phyloP scores from a whole-genome alignment of 352 stramenopile genomes.

The Globisporangium heterothallicum region DNA sequence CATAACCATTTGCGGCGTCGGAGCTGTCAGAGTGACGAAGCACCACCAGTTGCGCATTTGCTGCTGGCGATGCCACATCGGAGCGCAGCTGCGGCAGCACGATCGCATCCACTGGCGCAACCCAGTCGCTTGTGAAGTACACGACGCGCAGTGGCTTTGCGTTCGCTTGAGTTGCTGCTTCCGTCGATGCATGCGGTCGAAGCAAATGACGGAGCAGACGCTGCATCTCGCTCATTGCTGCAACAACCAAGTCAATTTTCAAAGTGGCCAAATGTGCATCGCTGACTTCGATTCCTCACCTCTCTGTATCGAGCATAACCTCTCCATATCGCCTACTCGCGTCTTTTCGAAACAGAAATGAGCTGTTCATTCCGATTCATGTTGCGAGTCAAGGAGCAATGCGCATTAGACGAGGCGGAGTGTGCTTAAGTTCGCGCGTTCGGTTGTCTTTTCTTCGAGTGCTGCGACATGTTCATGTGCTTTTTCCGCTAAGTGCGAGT shows the following conservation, averaged over 20 bases:
- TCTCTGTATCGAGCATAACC: too few species aligned
- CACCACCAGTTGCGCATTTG: conserved; percentile 13
- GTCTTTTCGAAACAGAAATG: too few species aligned
- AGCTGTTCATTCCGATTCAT: too few species aligned
- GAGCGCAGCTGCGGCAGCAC: conserved; percentile 18
- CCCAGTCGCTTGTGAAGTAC: conserved; percentile 50
- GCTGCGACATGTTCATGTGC: too few species aligned
- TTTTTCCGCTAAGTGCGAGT: not conserved
- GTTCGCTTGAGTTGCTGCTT: not conserved
- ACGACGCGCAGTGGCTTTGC: conserved; percentile 2
- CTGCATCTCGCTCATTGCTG: not conserved
- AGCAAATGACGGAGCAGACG: conserved; percentile 3
- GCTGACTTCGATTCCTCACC: too few species aligned
- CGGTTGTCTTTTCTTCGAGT: too few species aligned
- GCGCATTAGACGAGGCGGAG: too few species aligned
- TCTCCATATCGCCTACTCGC: too few species aligned
- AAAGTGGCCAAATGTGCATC: not conserved
- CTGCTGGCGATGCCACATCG: too few species aligned
- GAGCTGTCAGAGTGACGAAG: conserved; percentile 5
- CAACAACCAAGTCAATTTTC: not conserved
- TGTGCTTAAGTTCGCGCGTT: too few species aligned
- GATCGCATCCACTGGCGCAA: conserved; percentile 23
- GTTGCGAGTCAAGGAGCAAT: too few species aligned
- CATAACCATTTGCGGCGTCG: not conserved
- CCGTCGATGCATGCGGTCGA: not conserved